Conservation (phyloP, 2,329 filamentous ascomycete species). For the Trichoderma gracile region DNA sequence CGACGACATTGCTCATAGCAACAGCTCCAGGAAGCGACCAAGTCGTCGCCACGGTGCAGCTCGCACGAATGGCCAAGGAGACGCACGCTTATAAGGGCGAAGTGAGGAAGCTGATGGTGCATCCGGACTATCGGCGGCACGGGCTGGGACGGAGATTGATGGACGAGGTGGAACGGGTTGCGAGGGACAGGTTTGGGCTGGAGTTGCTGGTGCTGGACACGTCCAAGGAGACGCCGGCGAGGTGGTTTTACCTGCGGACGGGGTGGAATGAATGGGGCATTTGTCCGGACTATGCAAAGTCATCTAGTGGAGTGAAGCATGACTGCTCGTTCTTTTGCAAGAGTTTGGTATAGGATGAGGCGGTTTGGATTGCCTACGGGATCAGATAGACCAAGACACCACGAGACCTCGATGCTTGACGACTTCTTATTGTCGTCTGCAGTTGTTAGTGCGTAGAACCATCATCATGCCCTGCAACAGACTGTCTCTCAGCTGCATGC, state of each 20-base stretch:
- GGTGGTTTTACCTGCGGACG: constrained; percentile 31
- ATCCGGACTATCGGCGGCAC: constrained; percentile 28
- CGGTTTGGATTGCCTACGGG: too few species aligned
- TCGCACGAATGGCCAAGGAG: constrained; percentile 31
- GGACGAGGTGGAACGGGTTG: constrained; percentile 31
- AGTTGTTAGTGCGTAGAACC: too few species aligned
- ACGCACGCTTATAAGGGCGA: constrained; percentile 35
- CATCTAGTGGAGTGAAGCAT: constrained; percentile 29
- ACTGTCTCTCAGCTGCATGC: too few species aligned
- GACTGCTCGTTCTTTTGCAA: constrained; percentile 32
- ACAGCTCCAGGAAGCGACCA: constrained; percentile 8
- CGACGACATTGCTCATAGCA: constrained; percentile 28
- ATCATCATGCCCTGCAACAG: too few species aligned
- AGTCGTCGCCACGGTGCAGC: constrained; percentile 32
- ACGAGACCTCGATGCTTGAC: not conserved
- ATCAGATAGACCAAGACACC: not conserved
- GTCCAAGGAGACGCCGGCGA: constrained; percentile 31
- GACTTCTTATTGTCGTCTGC: too few species aligned
- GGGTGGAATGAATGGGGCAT: constrained; percentile 36
- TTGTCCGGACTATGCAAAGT: constrained; percentile 33
- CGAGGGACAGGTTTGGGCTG: constrained; percentile 27
- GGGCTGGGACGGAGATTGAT: constrained; percentile 32
- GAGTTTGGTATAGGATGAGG: not conserved
- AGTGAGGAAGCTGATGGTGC: constrained; percentile 35
- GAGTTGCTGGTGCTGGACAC: constrained; percentile 35